These are phyloP conservation scores for Calvatia gigantea DNA, from an alignment of 768 basidiomycete species.

Conservation along the genomic window DNA sequence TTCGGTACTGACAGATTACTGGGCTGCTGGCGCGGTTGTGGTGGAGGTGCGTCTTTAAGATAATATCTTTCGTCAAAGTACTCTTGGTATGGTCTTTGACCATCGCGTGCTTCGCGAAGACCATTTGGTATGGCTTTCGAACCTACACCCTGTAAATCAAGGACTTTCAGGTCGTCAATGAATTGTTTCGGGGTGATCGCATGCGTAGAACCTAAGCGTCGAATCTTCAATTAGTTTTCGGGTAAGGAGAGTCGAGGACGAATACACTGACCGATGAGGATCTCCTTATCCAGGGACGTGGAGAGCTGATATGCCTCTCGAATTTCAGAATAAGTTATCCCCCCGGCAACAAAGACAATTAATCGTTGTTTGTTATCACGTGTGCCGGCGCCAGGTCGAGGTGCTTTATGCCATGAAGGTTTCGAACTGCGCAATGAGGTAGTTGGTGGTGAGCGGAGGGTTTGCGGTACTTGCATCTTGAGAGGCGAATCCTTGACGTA, in stretches of 20 bases:
- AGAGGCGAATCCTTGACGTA: slow-evolving; percentile 82
- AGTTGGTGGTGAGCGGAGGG: slow-evolving; percentile 18
- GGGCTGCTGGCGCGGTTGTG: slow-evolving; percentile 34
- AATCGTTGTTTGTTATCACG: slow-evolving; percentile 68
- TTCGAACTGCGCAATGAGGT: slow-evolving; percentile 86
- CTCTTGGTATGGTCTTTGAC: slow-evolving; percentile 59
- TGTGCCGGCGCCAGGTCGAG: slow-evolving; percentile 38
- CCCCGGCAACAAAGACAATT: slow-evolving; percentile 90
- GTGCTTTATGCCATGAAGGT: slow-evolving; percentile 85
- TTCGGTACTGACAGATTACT: slow-evolving; percentile 31
- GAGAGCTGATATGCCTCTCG: slow-evolving; percentile 84
- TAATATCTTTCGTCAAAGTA: slow-evolving; percentile 81
- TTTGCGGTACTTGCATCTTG: slow-evolving; percentile 49
- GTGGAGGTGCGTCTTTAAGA: slow-evolving; percentile 58
- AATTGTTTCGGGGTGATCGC: slow-evolving; percentile 79
- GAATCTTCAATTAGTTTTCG: background rate
- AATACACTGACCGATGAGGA: slow-evolving; percentile 72
- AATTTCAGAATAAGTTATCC: slow-evolving; percentile 95
- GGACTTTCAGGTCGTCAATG: slow-evolving; percentile 80
- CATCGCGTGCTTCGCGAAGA: slow-evolving; percentile 43
- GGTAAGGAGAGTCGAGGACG: background rate
- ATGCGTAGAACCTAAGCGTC: slow-evolving; percentile 81
- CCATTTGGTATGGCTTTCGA: slow-evolving; percentile 72
- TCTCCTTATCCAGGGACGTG: slow-evolving; percentile 72
- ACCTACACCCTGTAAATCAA: slow-evolving; percentile 86